Evolutionary conservation across 2,329 filamentous ascomycete genomes (phyloP).

Genomic region (Ophiostoma tasmaniense): DNA sequence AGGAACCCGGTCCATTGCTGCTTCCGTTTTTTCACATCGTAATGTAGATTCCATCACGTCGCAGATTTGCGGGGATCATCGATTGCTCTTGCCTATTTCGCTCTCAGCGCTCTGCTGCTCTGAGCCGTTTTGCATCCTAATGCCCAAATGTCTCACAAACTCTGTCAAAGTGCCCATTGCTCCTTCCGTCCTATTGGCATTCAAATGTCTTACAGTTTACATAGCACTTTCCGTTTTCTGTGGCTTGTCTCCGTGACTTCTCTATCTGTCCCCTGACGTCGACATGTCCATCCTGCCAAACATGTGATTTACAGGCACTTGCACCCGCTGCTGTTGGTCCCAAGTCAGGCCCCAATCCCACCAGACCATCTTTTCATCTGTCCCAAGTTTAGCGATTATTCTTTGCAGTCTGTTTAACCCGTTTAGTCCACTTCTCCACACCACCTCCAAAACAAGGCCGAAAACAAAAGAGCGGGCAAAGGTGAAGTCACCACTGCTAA

Average conservation of each 20-base stretch:
- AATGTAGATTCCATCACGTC: background rate
- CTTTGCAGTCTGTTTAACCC: background rate
- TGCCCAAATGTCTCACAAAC: background rate
- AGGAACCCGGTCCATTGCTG: background rate
- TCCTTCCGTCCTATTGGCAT: conserved; percentile 1
- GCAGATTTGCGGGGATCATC: background rate
- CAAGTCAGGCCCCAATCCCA: background rate
- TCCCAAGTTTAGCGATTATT: background rate
- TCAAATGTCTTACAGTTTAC: background rate
- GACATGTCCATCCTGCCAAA: background rate
- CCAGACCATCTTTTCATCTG: background rate
- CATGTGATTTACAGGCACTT: background rate
- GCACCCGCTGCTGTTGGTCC: background rate
- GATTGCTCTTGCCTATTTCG: background rate
- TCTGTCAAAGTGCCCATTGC: background rate
- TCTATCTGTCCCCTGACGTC: background rate
- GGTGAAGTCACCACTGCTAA: background rate
- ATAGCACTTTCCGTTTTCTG: background rate
- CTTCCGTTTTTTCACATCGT: background rate
- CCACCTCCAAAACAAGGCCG: conserved; percentile 6
- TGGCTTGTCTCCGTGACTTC: background rate
- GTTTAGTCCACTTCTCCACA: conserved; percentile 1
- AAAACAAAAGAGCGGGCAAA: background rate
- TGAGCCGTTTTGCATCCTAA: background rate
- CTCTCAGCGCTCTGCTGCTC: background rate